Evolutionary conservation across 345 rosid species (phyloP).

Genomic region (Cochlearia excelsa): DNA sequence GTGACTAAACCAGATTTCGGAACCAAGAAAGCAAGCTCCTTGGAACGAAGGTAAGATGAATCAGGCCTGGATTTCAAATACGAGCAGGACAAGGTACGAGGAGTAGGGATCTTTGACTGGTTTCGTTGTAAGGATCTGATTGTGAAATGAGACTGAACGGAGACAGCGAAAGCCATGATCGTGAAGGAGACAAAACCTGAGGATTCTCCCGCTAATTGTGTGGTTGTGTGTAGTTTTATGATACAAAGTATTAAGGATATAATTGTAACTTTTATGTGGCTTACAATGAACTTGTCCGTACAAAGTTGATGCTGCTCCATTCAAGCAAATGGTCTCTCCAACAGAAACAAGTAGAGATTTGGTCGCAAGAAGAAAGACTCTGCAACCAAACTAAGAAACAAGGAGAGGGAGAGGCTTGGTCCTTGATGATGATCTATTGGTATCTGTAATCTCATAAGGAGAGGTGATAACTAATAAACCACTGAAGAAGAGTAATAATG

Average conservation of each 20-base stretch:
- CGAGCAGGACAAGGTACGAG: conserved; percentile 20
- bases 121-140: conserved; percentile 7
- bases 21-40: conserved; percentile 30
- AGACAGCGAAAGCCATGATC: conserved; percentile 39
- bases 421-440: neutral
- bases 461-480: no score
- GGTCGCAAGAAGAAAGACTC: conserved; percentile 15
- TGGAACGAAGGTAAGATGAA: conserved; percentile 31
- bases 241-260: conserved; percentile 14
- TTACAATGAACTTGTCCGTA: conserved; percentile 21
- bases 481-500: conserved; percentile 11
- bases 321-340: conserved; percentile 12
- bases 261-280: neutral
- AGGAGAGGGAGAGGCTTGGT: conserved; percentile 1
- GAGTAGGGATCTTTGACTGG: conserved; percentile 16
- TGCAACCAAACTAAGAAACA: conserved; percentile 16
- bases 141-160: conserved; percentile 31
- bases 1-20: conserved; percentile 28
- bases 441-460: no score
- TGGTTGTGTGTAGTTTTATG: conserved; percentile 10
- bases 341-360: conserved; percentile 12
- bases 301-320: conserved; percentile 22
- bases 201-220: conserved; percentile 34
- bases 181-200: conserved; percentile 11
- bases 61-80: conserved; percentile 22